A percentile compares a stretch with the other conserved stretches of the same genome.
phyloP scores from a whole-genome alignment of 163 green algal genomes.

The Chlorella variabilis region DNA sequence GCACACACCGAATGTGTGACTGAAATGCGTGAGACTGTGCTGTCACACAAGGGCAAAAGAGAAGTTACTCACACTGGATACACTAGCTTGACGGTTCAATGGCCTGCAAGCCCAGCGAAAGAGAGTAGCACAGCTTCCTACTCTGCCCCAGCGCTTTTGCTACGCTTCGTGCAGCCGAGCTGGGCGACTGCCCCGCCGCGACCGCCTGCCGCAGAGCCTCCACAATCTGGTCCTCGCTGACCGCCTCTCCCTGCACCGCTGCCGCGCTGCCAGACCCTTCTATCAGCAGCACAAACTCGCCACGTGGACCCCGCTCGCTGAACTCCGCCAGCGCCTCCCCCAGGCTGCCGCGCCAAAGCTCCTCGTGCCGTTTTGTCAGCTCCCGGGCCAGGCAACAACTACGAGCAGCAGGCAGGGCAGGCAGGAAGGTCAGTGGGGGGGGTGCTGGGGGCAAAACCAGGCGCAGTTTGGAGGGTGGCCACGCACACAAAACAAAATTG shows the following conservation, averaged over 20 bases:
- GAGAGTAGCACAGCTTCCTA: conserved; percentile 51
- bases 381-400: conserved; percentile 82
- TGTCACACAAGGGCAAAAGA: too few species aligned
- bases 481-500: too few species aligned
- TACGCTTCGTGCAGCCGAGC: conserved; percentile 41
- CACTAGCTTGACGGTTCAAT: too few species aligned
- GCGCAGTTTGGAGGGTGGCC: too few species aligned
- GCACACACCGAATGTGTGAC: too few species aligned
- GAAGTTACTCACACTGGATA: too few species aligned
- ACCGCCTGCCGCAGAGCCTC: conserved; percentile 1
- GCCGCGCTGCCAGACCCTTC: conserved; percentile 36
- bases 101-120: conserved; percentile 61
- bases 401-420: not conserved
- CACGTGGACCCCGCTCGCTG: conserved; percentile 43
- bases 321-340: conserved; percentile 60
- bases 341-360: conserved; percentile 62
- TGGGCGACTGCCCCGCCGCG: conserved; percentile 35
- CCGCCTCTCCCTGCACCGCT: not conserved
- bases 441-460: too few species aligned
- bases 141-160: conserved; percentile 45
- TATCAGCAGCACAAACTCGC: conserved; percentile 74
- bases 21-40: too few species aligned
- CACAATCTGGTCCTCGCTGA: conserved; percentile 16
- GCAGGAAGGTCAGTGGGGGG: too few species aligned
- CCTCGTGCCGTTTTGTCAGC: conserved; percentile 85